A percentile compares a stretch with the other conserved stretches of the same genome.
Evolutionary conservation across 208 protist species (phyloP).

Genomic region (Trypanosoma congolense): DNA sequence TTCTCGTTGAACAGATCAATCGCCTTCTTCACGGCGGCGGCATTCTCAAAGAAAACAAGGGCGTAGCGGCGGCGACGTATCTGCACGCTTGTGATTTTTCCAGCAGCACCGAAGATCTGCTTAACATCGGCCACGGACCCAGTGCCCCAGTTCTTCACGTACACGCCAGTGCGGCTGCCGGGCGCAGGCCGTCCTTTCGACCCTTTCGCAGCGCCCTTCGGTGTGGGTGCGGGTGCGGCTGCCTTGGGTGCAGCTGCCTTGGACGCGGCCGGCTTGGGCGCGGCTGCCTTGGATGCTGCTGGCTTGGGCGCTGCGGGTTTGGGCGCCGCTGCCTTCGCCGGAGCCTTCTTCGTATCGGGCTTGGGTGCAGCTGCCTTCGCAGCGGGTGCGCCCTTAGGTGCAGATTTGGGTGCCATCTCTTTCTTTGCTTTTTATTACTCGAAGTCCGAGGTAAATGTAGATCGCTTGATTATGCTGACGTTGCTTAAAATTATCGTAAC

Average conservation of each 20-base stretch:
- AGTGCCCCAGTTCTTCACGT: constrained; percentile 83
- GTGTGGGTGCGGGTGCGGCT: constrained; percentile 12
- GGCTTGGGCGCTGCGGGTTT: constrained; percentile 30
- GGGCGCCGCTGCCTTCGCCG: constrained; percentile 25
- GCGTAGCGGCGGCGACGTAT: constrained; percentile 77
- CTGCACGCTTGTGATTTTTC: constrained; percentile 50
- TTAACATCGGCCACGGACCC: constrained; percentile 64
- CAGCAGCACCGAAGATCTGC: constrained; percentile 47
- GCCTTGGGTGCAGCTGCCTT: constrained; percentile 30
- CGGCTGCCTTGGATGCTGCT: constrained; percentile 22
- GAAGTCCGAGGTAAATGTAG: constrained; percentile 63
- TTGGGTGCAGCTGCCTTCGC: constrained; percentile 8
- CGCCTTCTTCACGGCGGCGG: constrained; percentile 81
- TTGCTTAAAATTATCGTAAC: too few species aligned
- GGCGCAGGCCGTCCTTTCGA: constrained; percentile 24
- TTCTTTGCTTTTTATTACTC: constrained; percentile 82
- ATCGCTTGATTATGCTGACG: constrained; percentile 25
- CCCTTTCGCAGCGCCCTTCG: constrained; percentile 17
- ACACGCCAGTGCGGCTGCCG: constrained; percentile 64
- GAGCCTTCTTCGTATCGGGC: too few species aligned
- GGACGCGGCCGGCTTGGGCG: constrained; percentile 25
- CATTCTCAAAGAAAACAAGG: constrained; percentile 75
- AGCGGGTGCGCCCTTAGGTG: constrained; percentile 29
- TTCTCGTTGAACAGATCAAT: constrained; percentile 86
- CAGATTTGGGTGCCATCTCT: constrained; percentile 58